Base-by-base conservation (phyloP, 2,329 filamentous ascomycete species). In the Botryotinia calthae region DNA sequence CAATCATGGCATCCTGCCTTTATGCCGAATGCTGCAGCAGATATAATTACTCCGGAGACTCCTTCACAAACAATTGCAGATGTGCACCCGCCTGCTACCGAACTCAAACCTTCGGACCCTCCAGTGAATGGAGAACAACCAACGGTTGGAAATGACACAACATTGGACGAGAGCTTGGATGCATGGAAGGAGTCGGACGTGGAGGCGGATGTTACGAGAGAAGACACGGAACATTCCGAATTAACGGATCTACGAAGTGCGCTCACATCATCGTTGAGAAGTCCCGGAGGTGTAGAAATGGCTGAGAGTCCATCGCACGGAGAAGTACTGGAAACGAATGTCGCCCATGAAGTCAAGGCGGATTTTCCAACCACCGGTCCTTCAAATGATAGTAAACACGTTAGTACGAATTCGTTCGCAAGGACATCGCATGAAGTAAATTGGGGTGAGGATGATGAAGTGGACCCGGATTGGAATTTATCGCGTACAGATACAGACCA, bases 371-470 rank as follows among this genome's bases (percentile, higher is more conserved):
- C 77, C 18, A 74, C 75, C 34, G 74, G 73, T 2, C 76, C 76
- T 34, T 77, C 76, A n/a, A 81, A 82, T 31, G 78, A 81, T 28
- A 83, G 84, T 40, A 88, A 89, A 75, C 89, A 90, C 79, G 80
- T 85, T 16, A 91, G 88, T 80, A 88, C 85, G 65, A 85, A 87
- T 79, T 91, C 89, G 0, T 91, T 91, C 81, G 85, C 88, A 18
- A 86, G 89, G 51, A 91, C 89, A 20, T 87, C 89, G 18, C 86
- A 90, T 73, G 88, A 90, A 70, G 82, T 90, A 37, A 89, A 84
- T 79, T 90, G 88, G 82, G 85, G 84, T 72, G 87, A 88, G 56
- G 88, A 89, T 34, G 83, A 87, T 71, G 88, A 89, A 34, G 79
- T 79, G 5, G 79, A 81, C 59, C 74, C 82, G n/a, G 88, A 90